Evolutionary conservation across 768 basidiomycete species (phyloP).

Genomic region (Boletus sensibilis): DNA sequence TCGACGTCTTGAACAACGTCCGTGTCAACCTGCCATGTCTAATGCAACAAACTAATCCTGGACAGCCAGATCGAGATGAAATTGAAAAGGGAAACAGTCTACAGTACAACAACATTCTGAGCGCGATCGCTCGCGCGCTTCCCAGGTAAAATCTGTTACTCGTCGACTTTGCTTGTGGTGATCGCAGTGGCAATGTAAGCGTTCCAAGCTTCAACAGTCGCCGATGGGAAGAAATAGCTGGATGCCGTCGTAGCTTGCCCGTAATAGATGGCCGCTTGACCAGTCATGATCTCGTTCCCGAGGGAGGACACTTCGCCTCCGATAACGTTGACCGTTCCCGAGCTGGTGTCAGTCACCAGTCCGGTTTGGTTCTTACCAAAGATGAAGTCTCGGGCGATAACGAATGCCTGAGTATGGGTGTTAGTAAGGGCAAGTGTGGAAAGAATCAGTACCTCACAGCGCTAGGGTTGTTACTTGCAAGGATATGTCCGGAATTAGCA

Average conservation of each 20-base stretch:
- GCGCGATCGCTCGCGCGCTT: not conserved
- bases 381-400: conserved; percentile 31
- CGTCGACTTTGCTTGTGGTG: not conserved
- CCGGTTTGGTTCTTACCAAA: conserved; percentile 64
- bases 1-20: too few relatives aligned
- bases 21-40: too few relatives aligned
- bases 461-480: conserved; percentile 33
- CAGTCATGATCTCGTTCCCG: conserved; percentile 48
- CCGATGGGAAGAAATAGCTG: conserved; percentile 54
- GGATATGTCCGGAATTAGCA: conserved; percentile 39
- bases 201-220: conserved; percentile 59
- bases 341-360: conserved; percentile 39
- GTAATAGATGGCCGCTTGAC: conserved; percentile 55
- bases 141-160: not conserved
- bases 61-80: too few relatives aligned
- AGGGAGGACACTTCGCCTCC: conserved; percentile 52
- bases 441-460: conserved; percentile 40
- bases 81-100: not conserved
- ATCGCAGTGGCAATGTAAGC: conserved; percentile 46
- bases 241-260: conserved; percentile 47
- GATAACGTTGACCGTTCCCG: conserved; percentile 32
- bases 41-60: too few relatives aligned
- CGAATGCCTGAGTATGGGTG: conserved; percentile 44
- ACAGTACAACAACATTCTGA: not conserved
- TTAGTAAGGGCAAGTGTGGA: not conserved